Evolutionary conservation across 164 flowering plant genomes (phyloP).

Genomic region (Brasenia schreberi): DNA sequence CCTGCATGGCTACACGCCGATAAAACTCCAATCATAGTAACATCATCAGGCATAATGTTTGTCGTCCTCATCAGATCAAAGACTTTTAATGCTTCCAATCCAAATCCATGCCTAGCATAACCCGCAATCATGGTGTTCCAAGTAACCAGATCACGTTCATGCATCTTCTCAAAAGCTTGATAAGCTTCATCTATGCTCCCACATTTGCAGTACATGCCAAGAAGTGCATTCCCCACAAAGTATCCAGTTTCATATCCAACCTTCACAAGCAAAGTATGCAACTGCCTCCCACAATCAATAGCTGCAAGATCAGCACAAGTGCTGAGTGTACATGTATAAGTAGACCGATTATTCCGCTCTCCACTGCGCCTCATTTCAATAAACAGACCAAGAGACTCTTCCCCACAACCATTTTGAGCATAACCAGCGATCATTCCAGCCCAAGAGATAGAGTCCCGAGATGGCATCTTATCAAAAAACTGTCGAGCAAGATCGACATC

Average conservation of each 20-base stretch:
- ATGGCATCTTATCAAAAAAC: conserved; percentile 73
- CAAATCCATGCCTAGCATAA: conserved; percentile 84
- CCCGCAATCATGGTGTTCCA: conserved; percentile 90
- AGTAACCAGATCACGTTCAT: conserved; percentile 62
- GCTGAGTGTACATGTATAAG: conserved; percentile 56
- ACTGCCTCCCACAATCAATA: conserved; percentile 68
- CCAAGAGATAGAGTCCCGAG: conserved; percentile 64
- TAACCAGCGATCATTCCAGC: conserved; percentile 87
- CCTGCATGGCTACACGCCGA: conserved; percentile 94
- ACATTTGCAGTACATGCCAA: conserved; percentile 82
- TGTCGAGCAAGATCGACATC: conserved; percentile 42
- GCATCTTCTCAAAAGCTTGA: conserved; percentile 46
- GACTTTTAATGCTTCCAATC: conserved; percentile 46
- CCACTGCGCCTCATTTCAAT: conserved; percentile 61
- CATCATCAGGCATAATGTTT: conserved; percentile 52
- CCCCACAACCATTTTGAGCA: conserved; percentile 56
- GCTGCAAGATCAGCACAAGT: conserved; percentile 77
- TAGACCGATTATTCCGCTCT: conserved; percentile 48
- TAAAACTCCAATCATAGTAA: conserved; percentile 83
- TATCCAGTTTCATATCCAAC: conserved; percentile 65
- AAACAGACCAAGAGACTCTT: conserved; percentile 56
- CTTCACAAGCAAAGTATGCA: conserved; percentile 61
- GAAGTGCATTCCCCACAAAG: conserved; percentile 83
- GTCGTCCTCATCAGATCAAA: conserved; percentile 55
- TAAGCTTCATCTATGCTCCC: conserved; percentile 74